A percentile compares a stretch with the other conserved stretches of the same genome.
phyloP scores from a whole-genome alignment of 1,284 basidiomycete species.

The Macrocystidia cucumis region DNA sequence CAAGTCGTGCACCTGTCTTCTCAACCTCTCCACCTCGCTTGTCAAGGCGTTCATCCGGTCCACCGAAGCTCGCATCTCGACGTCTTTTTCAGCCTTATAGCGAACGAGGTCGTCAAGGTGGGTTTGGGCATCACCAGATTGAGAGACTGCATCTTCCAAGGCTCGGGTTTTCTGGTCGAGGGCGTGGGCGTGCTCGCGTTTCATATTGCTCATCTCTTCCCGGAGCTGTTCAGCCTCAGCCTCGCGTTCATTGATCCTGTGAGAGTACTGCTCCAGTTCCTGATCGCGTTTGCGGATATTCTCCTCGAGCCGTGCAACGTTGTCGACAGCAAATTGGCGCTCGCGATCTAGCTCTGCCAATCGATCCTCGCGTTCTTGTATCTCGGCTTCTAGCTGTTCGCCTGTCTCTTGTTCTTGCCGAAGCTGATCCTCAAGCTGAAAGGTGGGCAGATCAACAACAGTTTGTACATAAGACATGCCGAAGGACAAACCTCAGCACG shows the following conservation, averaged over 20 bases:
- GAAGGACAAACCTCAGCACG: conserved; percentile 37
- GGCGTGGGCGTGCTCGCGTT: conserved; percentile 44
- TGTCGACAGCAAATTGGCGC: conserved; percentile 43
- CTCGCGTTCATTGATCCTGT: conserved; percentile 31
- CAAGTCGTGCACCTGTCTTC: conserved; percentile 59
- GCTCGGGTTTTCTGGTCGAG: conserved; percentile 43
- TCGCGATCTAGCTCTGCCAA: conserved; percentile 50
- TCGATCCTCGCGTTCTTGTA: conserved; percentile 52
- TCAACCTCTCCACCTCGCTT: conserved; percentile 57
- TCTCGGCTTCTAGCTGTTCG: conserved; percentile 34
- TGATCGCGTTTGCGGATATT: conserved; percentile 35
- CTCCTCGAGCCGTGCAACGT: conserved; percentile 46
- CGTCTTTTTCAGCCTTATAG: conserved; percentile 45
- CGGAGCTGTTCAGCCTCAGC: conserved; percentile 47
- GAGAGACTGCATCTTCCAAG: conserved; percentile 38
- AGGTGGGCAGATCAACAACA: conserved; percentile 7
- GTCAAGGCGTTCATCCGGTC: conserved; percentile 44
- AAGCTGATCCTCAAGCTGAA: conserved; percentile 48
- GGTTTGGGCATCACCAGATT: conserved; percentile 36
- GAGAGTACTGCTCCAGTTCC: conserved; percentile 25
- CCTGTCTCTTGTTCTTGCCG: conserved; percentile 37
- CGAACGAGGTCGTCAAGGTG: conserved; percentile 41
- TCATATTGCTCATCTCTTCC: conserved; percentile 43
- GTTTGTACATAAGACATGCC: conserved; percentile 2
- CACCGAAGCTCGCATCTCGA: conserved; percentile 33